A percentile compares a stretch with the other conserved stretches of the same genome.
Conservation (phyloP, 306 rosid species). For the Arachis hypogaea region DNA sequence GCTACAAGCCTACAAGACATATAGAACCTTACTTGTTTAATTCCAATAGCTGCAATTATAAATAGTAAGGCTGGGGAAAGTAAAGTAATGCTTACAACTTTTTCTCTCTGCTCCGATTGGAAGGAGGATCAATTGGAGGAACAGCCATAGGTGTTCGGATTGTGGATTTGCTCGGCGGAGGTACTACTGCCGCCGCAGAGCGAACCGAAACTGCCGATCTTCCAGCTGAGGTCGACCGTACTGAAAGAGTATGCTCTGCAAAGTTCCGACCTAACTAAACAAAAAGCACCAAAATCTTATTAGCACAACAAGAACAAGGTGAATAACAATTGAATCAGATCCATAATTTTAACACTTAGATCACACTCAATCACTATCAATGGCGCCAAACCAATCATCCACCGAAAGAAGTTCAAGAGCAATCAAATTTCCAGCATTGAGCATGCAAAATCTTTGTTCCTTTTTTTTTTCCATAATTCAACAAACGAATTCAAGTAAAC, state of each 20-base stretch:
- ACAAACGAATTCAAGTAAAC: conserved; percentile 17
- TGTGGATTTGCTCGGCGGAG: conserved; percentile 62
- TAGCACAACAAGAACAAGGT: conserved; percentile 39
- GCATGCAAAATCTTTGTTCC: not conserved
- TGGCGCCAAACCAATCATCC: conserved; percentile 10
- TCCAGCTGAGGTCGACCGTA: conserved; percentile 90
- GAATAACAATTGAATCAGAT: conserved; percentile 30
- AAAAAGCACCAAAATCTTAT: conserved; percentile 69
- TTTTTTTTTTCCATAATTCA: not conserved
- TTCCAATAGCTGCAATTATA: not conserved
- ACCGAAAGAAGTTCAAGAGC: conserved; percentile 22
- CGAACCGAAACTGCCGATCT: conserved; percentile 81
- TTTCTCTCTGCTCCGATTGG: conserved; percentile 69
- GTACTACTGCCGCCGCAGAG: conserved; percentile 40
- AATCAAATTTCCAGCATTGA: not conserved
- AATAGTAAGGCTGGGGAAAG: not conserved
- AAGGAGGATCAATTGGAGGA: conserved; percentile 94
- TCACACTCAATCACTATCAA: conserved; percentile 20
- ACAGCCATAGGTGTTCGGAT: conserved; percentile 66
- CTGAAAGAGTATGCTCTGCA: conserved; percentile 73
- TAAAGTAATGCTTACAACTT: conserved; percentile 47
- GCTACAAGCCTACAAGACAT: conserved; percentile 18
- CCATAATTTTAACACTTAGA: conserved; percentile 31
- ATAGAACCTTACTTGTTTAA: too few species aligned
- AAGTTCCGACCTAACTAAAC: conserved; percentile 97